Base-by-base conservation (phyloP, 2,329 filamentous ascomycete genomes). In the Sporothrix phasma region DNA sequence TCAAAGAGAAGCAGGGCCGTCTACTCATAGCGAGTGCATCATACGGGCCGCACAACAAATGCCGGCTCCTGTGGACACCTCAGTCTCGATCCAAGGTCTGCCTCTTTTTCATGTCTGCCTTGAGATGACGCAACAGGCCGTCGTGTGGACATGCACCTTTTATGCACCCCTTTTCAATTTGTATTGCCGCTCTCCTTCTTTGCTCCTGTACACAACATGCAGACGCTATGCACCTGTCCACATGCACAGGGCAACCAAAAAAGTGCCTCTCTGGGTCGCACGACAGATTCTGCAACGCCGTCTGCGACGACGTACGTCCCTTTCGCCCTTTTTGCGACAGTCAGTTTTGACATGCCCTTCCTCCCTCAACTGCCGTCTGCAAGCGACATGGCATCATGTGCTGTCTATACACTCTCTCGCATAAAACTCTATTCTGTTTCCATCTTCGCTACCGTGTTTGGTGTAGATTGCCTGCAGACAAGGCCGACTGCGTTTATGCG, bases 221-320 rank as follows among this genome's bases (percentile, higher is more conserved):
- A 46, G n/a, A n/a, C n/a, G n/a, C n/a, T 17, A 61, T 39, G 29
- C 29, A 22, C 41, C 41, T 34, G 29, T 49, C 41, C 58, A 34
- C 58, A 37, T 46, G 29, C n/a, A 45, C 58, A 46, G n/a, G 1
- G 11, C 43, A 34, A 17, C 34, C 11, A 37, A 37, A 37, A 15
- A 13, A 37, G 15, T 11, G 10, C 6, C 7, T 1, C 11, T 24
- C 41, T 10, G 19, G 59, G 45, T 61, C 4, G 10, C 59, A 61
- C 45, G 22, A 29, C 59, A 61, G 29, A 61, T 49, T 49, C 59
- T 61, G 45, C 59, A 61, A 61, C 59, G n/a, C 45, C 31, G 29
- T 37, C 59, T 61, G 45, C 31, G 31, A 39, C 59, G 29, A 26
- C 19, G 5, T 7, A 7, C 49, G 29, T 49, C 41, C 41, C 3